A percentile compares a stretch with the other conserved stretches of the same genome.
phyloP scores from a whole-genome alignment of 768 basidiomycete genomes.

The Collybia sp. region DNA sequence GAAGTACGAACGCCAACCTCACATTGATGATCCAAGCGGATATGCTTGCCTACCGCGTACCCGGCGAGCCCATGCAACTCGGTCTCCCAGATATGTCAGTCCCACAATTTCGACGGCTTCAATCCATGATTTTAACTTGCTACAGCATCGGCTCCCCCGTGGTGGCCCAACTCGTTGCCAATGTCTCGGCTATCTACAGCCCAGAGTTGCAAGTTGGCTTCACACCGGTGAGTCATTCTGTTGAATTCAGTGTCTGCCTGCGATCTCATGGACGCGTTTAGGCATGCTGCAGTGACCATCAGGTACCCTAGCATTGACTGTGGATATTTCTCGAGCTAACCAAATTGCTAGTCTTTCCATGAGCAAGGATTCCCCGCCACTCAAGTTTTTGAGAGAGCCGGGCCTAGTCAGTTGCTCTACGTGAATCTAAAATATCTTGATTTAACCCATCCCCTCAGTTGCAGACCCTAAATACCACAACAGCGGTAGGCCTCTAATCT shows the following conservation, averaged over 20 bases:
- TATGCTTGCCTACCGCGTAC: conserved; percentile 83
- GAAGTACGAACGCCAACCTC: conserved; percentile 55
- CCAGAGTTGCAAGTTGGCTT: conserved; percentile 72
- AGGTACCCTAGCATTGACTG: conserved; percentile 32
- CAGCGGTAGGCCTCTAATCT: conserved; percentile 44
- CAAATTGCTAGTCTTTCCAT: conserved; percentile 59
- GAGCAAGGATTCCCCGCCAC: conserved; percentile 82
- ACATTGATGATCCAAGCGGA: conserved; percentile 88
- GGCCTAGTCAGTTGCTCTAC: conserved; percentile 45
- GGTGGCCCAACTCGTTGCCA: conserved; percentile 70
- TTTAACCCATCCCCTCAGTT: conserved; percentile 37
- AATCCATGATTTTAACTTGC: conserved; percentile 1
- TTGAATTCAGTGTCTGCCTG: not conserved
- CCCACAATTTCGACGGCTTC: not conserved
- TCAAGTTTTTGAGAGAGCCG: conserved; percentile 85
- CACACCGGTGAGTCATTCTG: conserved; percentile 41
- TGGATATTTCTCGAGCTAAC: not conserved
- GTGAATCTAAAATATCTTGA: not conserved
- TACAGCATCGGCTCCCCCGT: conserved; percentile 74
- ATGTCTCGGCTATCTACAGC: conserved; percentile 74
- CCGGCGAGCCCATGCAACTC: conserved; percentile 77
- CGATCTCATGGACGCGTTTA: conserved; percentile 17
- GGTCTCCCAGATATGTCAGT: conserved; percentile 71
- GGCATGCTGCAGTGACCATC: conserved; percentile 92
- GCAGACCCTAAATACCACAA: conserved; percentile 90